Conservation (phyloP, 1,284 basidiomycete species). For the Sphagnurus paluster region DNA sequence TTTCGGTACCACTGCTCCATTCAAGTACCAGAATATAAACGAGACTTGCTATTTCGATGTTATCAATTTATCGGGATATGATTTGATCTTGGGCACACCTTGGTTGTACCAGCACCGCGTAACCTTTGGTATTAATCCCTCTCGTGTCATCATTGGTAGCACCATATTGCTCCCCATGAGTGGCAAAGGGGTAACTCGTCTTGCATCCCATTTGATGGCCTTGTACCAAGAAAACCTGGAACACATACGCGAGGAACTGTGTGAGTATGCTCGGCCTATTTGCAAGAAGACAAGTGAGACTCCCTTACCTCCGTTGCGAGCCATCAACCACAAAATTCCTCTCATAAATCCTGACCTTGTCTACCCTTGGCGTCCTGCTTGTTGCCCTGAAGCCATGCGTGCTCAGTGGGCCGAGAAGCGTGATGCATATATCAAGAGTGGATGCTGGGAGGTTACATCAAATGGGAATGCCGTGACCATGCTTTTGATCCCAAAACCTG, state of each 20-base stretch:
- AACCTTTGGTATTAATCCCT: constrained; percentile 20
- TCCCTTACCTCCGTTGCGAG: constrained; percentile 27
- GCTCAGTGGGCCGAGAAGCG: constrained; percentile 27
- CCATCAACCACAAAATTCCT: constrained; percentile 34
- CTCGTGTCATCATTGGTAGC: constrained; percentile 24
- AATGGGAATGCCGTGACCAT: constrained; percentile 33
- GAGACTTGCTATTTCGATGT: constrained; percentile 30
- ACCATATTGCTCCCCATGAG: constrained; percentile 17
- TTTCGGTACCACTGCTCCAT: constrained; percentile 14
- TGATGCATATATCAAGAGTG: constrained; percentile 24
- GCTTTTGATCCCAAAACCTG: constrained; percentile 22
- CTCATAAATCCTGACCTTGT: constrained; percentile 29
- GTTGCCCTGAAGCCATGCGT: constrained; percentile 28
- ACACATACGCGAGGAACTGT: constrained; percentile 16
- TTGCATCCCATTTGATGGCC: constrained; percentile 19
- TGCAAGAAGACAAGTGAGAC: constrained; percentile 26
- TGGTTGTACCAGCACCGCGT: constrained; percentile 32
- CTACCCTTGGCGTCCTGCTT: constrained; percentile 27
- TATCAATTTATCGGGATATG: constrained; percentile 30
- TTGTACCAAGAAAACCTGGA: constrained; percentile 21
- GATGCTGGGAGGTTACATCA: constrained; percentile 27
- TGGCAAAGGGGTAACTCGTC: constrained; percentile 17
- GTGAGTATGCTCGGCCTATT: constrained; percentile 22
- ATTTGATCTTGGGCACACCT: constrained; percentile 33
- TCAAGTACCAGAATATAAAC: constrained; percentile 32